Percentiles rank a stretch among this genome's conserved stretches.
Conservation (phyloP, 495 filamentous ascomycete species). For the Aspergillus sclerotiicarbonarius region DNA sequence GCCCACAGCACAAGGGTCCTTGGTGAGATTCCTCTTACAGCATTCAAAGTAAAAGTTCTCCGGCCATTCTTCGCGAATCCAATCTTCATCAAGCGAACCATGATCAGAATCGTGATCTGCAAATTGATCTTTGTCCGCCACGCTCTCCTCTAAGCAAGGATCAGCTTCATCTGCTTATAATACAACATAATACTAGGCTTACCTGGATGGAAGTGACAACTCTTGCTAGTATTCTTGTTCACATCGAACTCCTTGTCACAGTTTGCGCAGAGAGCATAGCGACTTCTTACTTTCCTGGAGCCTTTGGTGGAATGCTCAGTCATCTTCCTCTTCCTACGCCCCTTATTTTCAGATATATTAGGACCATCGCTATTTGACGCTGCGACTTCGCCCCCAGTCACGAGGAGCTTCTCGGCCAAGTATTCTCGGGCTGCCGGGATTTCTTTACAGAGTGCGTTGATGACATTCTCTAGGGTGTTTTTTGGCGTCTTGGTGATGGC, state of each 20-base stretch:
- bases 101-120: too few species aligned
- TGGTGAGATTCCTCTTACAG: neutral
- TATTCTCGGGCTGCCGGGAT: neutral
- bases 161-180: neutral
- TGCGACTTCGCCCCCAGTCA: neutral
- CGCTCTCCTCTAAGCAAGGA: neutral
- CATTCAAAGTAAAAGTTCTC: neutral
- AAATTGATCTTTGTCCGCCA: neutral
- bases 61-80: neutral
- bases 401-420: neutral
- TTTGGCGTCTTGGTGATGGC: neutral
- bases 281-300: neutral
- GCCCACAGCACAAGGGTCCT: neutral
- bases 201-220: constrained; percentile 5
- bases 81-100: neutral
- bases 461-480: neutral
- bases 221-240: constrained; percentile 2
- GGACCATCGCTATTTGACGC: neutral
- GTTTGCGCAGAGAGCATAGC: constrained; percentile 1
- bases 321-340: neutral
- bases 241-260: constrained; percentile 7
- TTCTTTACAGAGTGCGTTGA: neutral
- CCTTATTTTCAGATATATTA: neutral
- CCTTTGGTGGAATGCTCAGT: neutral
- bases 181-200: neutral